Evolutionary conservation across 495 filamentous ascomycete species (phyloP).

Genomic region (Aspergillus leporis): DNA sequence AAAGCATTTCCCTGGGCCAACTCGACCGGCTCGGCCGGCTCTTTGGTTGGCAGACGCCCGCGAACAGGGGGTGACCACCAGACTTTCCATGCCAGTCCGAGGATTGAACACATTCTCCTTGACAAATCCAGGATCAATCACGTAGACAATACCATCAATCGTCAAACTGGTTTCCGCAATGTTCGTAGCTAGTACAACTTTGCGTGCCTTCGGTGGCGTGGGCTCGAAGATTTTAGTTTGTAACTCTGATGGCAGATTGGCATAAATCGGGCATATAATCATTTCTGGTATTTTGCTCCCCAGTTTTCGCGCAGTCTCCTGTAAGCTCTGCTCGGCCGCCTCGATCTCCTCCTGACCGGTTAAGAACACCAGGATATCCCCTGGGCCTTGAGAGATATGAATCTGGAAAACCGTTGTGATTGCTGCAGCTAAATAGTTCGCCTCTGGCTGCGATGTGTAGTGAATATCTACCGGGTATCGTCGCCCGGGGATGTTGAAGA

Average conservation of each 20-base stretch:
- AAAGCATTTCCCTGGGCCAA: slow-evolving; percentile 93
- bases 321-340: slow-evolving; percentile 74
- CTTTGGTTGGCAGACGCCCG: slow-evolving; percentile 94
- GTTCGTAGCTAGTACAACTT: slow-evolving; percentile 87
- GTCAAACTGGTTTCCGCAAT: slow-evolving; percentile 89
- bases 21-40: slow-evolving; percentile 87
- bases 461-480: slow-evolving; percentile 90
- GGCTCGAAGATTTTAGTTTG: slow-evolving; percentile 91
- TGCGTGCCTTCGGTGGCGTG: slow-evolving; percentile 74
- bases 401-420: slow-evolving; percentile 97
- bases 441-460: slow-evolving; percentile 89
- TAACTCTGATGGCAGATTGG: slow-evolving; percentile 81
- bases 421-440: slow-evolving; percentile 89
- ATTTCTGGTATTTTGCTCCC: slow-evolving; percentile 83
- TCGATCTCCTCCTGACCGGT: slow-evolving; percentile 93
- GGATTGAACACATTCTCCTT: slow-evolving; percentile 97
- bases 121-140: slow-evolving; percentile 89
- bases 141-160: slow-evolving; percentile 88
- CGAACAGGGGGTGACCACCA: slow-evolving; percentile 90
- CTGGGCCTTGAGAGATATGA: slow-evolving; percentile 80
- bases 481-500: slow-evolving; percentile 94
- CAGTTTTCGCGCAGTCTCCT: slow-evolving; percentile 77
- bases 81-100: slow-evolving; percentile 84
- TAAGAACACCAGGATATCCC: slow-evolving; percentile 89
- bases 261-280: slow-evolving; percentile 85